Evolutionary conservation across 495 filamentous ascomycete genomes (phyloP), one percentile per base, ranked within the genome.

Genomic region (Aspergillus avenaceus): DNA sequence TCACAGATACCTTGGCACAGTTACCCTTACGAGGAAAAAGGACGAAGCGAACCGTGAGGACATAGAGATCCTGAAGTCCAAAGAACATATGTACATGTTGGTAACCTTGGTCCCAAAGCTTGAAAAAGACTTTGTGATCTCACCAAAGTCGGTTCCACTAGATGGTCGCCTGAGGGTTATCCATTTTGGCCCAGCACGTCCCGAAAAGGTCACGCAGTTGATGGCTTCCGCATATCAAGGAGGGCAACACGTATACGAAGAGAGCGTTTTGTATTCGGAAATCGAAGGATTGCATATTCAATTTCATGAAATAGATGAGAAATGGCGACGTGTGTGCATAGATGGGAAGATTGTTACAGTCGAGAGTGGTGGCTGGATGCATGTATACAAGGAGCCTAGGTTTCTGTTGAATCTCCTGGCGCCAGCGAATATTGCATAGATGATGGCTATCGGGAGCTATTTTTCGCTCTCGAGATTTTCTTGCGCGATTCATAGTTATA

Each of bases 271-370:
- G 0, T 96, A 96, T 63, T 76, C 81, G 16, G 70, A 76, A 21
- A 67, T 90, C 32, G 78, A 84, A 2, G 76, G 78, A 19, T 37
- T 91, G 19, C 74, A 72, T 37, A 80, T 96, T 24, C 74, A 83
- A 27, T 82, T 95, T 29, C 49, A 74, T 8, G 85, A 91, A 56
- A 50, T 60, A 12, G 73, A 82, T 37, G 73, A 80, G 34, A 72
- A 81, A 53, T 96, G 90, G 90, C 71, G 91, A 49, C 80, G 89
- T 52, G 79, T 95, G 2, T 97, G 91, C 60, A 72, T 97, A 19
- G 92, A 97, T 70, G 92, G 92, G 11, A 87, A 84, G 49, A 91
- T 95, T 54, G 78, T 95, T 8, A 77, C 75, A 47, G 62, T 96
- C 14, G 82, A 83, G 37, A 56, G 76, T 51, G 82, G 77, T 0